Percentiles rank a stretch among this genome's conserved stretches.
Conservation (phyloP, 1,284 basidiomycete species). For the Cerrena zonata region DNA sequence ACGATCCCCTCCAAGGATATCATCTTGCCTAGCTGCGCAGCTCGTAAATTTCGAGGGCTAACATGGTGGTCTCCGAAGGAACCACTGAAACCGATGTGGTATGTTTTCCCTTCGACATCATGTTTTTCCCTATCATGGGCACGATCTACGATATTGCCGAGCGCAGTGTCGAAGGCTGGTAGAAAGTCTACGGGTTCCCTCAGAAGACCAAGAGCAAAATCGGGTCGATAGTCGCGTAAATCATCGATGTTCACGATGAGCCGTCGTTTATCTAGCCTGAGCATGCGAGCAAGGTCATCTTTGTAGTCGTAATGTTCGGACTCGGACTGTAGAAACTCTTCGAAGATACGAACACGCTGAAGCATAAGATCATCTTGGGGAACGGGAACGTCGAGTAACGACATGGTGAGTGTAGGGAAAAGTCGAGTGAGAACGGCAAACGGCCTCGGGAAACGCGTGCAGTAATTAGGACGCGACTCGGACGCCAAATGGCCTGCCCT, state of each 20-base stretch:
- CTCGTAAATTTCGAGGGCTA: slow-evolving; percentile 87
- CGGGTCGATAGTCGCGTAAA: slow-evolving; percentile 87
- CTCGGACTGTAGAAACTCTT: slow-evolving; percentile 82
- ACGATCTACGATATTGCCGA: slow-evolving; percentile 70
- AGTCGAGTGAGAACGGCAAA: slow-evolving; percentile 6
- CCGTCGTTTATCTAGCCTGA: slow-evolving; percentile 79
- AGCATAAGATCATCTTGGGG: slow-evolving; percentile 68
- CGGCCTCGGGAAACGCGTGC: slow-evolving; percentile 11
- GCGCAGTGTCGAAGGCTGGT: slow-evolving; percentile 88
- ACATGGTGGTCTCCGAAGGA: slow-evolving; percentile 99
- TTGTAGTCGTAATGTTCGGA: slow-evolving; percentile 78
- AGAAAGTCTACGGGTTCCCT: slow-evolving; percentile 85
- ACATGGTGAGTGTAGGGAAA: slow-evolving; percentile 40
- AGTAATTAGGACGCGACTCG: slow-evolving; percentile 13
- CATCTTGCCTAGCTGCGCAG: slow-evolving; percentile 90
- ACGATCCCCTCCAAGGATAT: slow-evolving; percentile 97
- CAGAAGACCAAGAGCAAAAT: slow-evolving; percentile 76
- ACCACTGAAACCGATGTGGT: slow-evolving; percentile 89
- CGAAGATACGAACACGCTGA: slow-evolving; percentile 75
- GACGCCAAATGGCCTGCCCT: slow-evolving; percentile 30
- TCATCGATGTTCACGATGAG: slow-evolving; percentile 97
- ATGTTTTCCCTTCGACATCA: slow-evolving; percentile 73
- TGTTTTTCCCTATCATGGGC: slow-evolving; percentile 80
- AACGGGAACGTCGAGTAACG: slow-evolving; percentile 52
- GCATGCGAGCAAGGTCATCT: slow-evolving; percentile 80